Evolutionary conservation across 495 filamentous ascomycete species (phyloP).

Genomic region (Xylaria nigripes): DNA sequence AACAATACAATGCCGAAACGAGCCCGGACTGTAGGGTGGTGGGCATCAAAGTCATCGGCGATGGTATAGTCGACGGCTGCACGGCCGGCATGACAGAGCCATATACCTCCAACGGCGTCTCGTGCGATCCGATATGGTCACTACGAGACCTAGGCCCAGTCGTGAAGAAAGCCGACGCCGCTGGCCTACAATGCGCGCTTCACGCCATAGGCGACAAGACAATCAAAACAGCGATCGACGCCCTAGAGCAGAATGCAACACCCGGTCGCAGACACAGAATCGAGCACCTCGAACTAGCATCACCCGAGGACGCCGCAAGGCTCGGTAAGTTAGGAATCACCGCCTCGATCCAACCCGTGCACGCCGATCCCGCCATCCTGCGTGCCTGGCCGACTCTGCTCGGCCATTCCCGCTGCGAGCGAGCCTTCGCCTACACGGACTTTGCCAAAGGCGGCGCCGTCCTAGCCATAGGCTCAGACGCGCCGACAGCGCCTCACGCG

Average conservation of each 20-base stretch:
- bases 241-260: constrained; percentile 38
- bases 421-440: constrained; percentile 56
- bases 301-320: constrained; percentile 41
- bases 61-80: constrained; percentile 60
- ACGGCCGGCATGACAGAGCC: constrained; percentile 55
- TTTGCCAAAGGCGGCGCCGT: constrained; percentile 46
- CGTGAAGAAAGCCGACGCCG: constrained; percentile 44
- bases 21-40: constrained; percentile 49
- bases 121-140: constrained; percentile 50
- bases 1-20: constrained; percentile 37
- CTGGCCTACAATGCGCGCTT: constrained; percentile 53
- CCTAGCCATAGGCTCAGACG: constrained; percentile 52
- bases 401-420: constrained; percentile 41
- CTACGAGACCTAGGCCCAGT: constrained; percentile 44
- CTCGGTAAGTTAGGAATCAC: constrained; percentile 50
- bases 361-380: constrained; percentile 55
- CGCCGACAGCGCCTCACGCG: constrained; percentile 51
- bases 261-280: constrained; percentile 48
- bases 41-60: constrained; percentile 63
- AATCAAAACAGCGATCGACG: constrained; percentile 47
- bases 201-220: constrained; percentile 59
- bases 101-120: constrained; percentile 42
- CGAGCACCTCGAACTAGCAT: constrained; percentile 55
- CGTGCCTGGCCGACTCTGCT: constrained; percentile 51
- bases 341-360: constrained; percentile 57